Evolutionary conservation across 139 green algal species (phyloP).

Genomic region (Haematococcus sp.): DNA sequence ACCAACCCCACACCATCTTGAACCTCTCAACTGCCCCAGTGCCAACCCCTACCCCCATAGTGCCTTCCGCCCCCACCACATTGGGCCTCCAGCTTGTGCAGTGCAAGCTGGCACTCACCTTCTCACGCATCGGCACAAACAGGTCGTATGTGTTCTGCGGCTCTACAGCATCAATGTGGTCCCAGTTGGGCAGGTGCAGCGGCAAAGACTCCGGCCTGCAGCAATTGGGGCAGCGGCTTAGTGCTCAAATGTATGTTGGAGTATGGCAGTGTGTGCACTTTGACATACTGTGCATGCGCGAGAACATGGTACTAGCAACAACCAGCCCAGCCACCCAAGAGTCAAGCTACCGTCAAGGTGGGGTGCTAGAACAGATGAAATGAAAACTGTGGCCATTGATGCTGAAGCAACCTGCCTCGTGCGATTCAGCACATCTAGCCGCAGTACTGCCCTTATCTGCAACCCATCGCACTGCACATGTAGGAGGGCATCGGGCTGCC

Average conservation of each 20-base stretch:
- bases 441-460: no score
- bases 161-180: slow-evolving; percentile 8
- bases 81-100: not conserved
- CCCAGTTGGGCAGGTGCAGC: slow-evolving; percentile 17
- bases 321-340: no score
- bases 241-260: not conserved
- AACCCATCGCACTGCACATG: no score
- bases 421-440: no score
- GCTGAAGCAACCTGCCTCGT: no score
- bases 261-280: not conserved
- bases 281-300: not conserved
- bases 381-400: slow-evolving; percentile 3
- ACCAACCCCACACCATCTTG: no score
- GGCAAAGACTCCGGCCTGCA: slow-evolving; percentile 17
- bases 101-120: not conserved
- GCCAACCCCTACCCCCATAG: no score
- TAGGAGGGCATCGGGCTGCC: no score
- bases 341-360: no score
- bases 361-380: not conserved
- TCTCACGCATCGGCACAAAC: not conserved
- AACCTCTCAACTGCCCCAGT: no score
- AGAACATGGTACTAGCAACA: no score
- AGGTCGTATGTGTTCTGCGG: not conserved
- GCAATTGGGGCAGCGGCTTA: not conserved
- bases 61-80: not conserved